Evolutionary conservation across 257 asterid species (phyloP), one percentile per base, ranked within the genome.

Genomic region (Solanum dulcamara): DNA sequence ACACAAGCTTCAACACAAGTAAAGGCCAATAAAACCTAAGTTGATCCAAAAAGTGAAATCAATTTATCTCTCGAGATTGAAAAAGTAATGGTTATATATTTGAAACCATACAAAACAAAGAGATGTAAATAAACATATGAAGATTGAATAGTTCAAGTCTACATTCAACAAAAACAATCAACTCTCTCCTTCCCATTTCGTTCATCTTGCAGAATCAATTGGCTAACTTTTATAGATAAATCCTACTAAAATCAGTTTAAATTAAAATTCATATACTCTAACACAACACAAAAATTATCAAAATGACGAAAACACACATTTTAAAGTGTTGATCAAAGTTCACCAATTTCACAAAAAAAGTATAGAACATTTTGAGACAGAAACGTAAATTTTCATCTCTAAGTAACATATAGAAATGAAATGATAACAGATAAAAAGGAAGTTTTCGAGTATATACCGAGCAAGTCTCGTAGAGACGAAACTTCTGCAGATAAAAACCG

Each of bases 401-500:
- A 67, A 17, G 24, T 24, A 72, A 4, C 55, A 14, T 1, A 3
- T 18, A 71, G 44, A 13, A 71, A 24, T 53, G 11, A 11, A 71
- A 71, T 72, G 51, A 71, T 32, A 71, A n/a, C 46, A 30, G 8
- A 53, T 53, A 55, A 20, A 55, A 4, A 22, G 10, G 30, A 68
- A 1, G 11, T 24, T 2, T 8, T 32, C 18, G 6, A 64, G 72
- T 5, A 3, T 37, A 89, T 95, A 96, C 99, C 97, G 99, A 92
- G 57, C 89, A 89, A 84, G 99, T 94, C 88, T 94, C 97, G 30
- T 94, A 94, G 83, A 96, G 98, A 87, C 89, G 91, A 92, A 93
- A 96, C 83, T 93, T 94, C 55, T 93, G 97, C 90, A 93, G 77
- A 87, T 86, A 86, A 70, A 44, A 75, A 17, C 1, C 55, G 33